A percentile compares a stretch with the other conserved stretches of the same genome.
Conservation (phyloP, 352 stramenopile species). For the Thraustochytrium sp. region DNA sequence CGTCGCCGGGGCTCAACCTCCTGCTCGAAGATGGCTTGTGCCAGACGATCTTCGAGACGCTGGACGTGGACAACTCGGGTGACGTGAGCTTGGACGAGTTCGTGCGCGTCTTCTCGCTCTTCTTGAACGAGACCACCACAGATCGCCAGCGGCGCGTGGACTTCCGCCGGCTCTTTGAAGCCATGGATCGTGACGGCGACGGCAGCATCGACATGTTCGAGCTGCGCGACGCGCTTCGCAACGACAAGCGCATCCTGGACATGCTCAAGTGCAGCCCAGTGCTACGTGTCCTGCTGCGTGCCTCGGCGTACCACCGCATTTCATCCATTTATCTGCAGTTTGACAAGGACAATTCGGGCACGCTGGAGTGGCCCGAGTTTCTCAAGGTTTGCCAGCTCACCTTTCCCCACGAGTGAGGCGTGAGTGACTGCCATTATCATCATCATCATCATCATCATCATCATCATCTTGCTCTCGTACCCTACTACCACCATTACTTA, state of each 20-base stretch:
- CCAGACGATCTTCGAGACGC: constrained; percentile 11
- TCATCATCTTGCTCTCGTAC: too few species aligned
- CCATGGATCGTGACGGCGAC: constrained; percentile 17
- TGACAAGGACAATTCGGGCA: constrained; percentile 17
- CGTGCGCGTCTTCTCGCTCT: constrained; percentile 4
- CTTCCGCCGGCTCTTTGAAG: constrained; percentile 20
- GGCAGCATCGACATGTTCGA: constrained; percentile 31
- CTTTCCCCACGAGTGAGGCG: constrained; percentile 7
- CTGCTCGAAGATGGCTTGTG: neutral
- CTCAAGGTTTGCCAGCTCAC: constrained; percentile 30
- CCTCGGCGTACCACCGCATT: constrained; percentile 29
- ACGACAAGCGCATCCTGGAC: neutral
- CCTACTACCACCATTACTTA: too few species aligned
- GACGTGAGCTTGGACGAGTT: constrained; percentile 32
- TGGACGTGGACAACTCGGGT: constrained; percentile 26
- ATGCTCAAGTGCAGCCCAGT: constrained; percentile 25
- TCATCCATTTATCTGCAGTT: constrained; percentile 28
- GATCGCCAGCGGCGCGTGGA: neutral
- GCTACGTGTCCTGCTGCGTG: neutral
- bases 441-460: too few species aligned
- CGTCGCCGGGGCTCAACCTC: neutral
- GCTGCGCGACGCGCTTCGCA: constrained; percentile 1
- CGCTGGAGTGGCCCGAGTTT: constrained; percentile 33
- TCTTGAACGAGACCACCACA: neutral
- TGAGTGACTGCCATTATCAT: too few species aligned